Percentiles rank a stretch among this genome's conserved stretches.
phyloP scores from a whole-genome alignment of 2,329 filamentous ascomycete genomes.

The Claviceps citrina region DNA sequence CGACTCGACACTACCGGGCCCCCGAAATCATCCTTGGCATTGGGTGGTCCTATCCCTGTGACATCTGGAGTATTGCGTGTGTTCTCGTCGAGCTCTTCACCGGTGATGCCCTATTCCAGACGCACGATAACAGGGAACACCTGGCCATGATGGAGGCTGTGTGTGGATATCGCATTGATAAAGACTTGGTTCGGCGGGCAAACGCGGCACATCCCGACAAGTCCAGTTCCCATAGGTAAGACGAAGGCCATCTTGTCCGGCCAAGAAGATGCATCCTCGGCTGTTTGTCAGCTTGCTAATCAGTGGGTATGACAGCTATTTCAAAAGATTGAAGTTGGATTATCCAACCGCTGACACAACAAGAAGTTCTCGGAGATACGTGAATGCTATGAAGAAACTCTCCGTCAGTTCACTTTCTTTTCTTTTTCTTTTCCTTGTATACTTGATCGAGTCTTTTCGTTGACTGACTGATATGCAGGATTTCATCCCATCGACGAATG shows the following conservation, averaged over 20 bases:
- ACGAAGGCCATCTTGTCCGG: background rate
- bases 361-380: slow-evolving; percentile 48
- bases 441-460: too few relatives aligned
- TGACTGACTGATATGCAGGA: slow-evolving; percentile 13
- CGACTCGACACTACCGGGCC: too few relatives aligned
- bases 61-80: slow-evolving; percentile 61
- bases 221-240: slow-evolving; percentile 51
- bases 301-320: slow-evolving; percentile 39
- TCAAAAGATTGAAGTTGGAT: slow-evolving; percentile 49
- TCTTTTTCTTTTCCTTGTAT: too few relatives aligned
- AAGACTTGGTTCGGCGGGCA: slow-evolving; percentile 34
- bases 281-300: background rate
- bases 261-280: too few relatives aligned
- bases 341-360: slow-evolving; percentile 50
- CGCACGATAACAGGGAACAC: slow-evolving; percentile 57
- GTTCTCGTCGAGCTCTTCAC: slow-evolving; percentile 60
- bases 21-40: too few relatives aligned
- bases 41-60: slow-evolving; percentile 56
- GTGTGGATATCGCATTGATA: slow-evolving; percentile 43
- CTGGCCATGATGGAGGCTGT: slow-evolving; percentile 64
- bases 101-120: slow-evolving; percentile 56
- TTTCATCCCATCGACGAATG: slow-evolving; percentile 39
- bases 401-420: too few relatives aligned
- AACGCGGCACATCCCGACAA: too few relatives aligned
- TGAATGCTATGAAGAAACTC: slow-evolving; percentile 56